Evolutionary conservation across 208 protist species (phyloP), one percentile per base, ranked within the genome.

Genomic region (Leishmania major): DNA sequence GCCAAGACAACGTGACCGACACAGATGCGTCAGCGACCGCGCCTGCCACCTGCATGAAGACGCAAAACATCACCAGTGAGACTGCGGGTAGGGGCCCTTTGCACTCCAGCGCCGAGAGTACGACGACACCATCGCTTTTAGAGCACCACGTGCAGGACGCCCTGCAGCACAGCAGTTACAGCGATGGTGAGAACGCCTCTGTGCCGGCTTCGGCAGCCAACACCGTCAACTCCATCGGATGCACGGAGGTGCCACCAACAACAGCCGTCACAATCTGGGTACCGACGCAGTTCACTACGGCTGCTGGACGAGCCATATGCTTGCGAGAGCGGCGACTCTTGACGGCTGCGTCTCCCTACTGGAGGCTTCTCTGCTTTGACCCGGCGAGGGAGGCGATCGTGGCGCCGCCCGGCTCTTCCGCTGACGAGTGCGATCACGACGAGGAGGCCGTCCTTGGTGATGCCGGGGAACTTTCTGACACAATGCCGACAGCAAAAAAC

Each of bases 221-320:
- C 28, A 74, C 70, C 0, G 28, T 19, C 70, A 62, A 43, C 51
- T 43, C 35, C 51, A 77, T 57, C 51, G 28, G 70, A 40, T 74
- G 40, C 45, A 28, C 70, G 6, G 25, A 74, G 37, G 70, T 31
- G 7, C 45, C 45, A 40, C 47, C 62, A 51, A 19, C 67, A 49
- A 55, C 78, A 40, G 49, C 64, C 22, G 49, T 84, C 28, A 74
- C 70, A 45, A 49, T 90, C 31, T 87, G 80, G 76, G 87, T 92
- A 6, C 92, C 92, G 0, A 92, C 89, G 40, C 72, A 87, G 75
- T 96, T 96, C 78, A 94, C 91, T 31, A 92, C 88, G 5, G 89
- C 89, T 4, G 85, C 84, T 49, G 92, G 92, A 5, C 84, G 88
- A 13, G 67, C 81, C 3, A 91, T 96, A 69, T 96, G 91, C 71